Percentiles rank a stretch among this genome's conserved stretches.
phyloP scores from a whole-genome alignment of 345 rosid genomes.

The Leavenworthia alabamica region DNA sequence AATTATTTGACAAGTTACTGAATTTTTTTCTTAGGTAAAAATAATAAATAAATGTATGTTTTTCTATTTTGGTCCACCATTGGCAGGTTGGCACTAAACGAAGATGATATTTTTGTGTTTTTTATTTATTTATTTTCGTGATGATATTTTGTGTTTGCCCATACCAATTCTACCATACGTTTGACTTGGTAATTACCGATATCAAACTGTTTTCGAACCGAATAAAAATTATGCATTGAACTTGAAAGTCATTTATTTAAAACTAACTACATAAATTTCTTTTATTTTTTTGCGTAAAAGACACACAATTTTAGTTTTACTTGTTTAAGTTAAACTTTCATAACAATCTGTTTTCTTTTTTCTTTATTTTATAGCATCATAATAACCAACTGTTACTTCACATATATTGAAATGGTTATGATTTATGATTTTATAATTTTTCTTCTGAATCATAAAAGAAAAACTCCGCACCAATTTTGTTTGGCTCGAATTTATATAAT shows the following conservation, averaged over 20 bases:
- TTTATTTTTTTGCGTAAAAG: neutral
- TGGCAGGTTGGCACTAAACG: slow-evolving; percentile 32
- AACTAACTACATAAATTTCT: neutral
- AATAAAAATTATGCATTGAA: neutral
- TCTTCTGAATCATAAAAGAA: neutral
- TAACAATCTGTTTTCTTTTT: neutral
- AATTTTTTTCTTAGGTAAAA: slow-evolving; percentile 9
- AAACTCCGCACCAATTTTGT: neutral
- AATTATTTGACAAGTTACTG: slow-evolving; percentile 26
- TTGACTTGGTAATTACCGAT: neutral
- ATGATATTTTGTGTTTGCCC: slow-evolving; percentile 26
- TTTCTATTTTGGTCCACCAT: slow-evolving; percentile 29
- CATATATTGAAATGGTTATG: neutral
- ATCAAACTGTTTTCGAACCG: neutral
- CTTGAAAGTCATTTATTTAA: neutral
- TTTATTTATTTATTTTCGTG: too few species aligned
- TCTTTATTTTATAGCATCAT: neutral
- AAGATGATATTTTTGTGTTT: slow-evolving; percentile 32
- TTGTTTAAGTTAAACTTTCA: neutral
- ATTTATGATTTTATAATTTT: neutral
- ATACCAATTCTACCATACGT: slow-evolving; percentile 6
- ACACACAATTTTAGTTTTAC: neutral
- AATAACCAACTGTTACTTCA: neutral
- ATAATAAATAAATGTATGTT: slow-evolving; percentile 20
- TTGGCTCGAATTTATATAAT: neutral